A percentile compares a stretch with the other conserved stretches of the same genome.
These are phyloP conservation scores for Candida fluviatilis DNA, from an alignment of 805 yeast genomes.

Conservation along the genomic window DNA sequence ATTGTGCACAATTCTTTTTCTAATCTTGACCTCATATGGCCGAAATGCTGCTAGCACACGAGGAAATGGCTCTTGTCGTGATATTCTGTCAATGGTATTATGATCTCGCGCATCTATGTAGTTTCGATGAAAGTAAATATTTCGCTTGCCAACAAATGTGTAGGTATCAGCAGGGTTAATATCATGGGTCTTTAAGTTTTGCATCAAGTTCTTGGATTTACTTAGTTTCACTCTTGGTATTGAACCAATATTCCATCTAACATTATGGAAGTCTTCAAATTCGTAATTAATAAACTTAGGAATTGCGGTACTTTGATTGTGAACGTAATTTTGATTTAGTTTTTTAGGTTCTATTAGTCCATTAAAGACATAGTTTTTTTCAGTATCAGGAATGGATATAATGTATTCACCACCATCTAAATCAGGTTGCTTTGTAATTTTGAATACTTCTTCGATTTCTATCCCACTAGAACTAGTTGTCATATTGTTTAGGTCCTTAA, in stretches of 20 bases:
- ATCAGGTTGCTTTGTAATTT: conserved; percentile 19
- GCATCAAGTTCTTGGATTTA: conserved; percentile 19
- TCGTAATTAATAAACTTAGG: conserved; percentile 23
- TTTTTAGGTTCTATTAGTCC: conserved; percentile 22
- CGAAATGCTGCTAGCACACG: conserved; percentile 37
- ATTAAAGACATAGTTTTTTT: conserved; percentile 15
- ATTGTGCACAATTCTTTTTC: conserved; percentile 34
- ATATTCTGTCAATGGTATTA: conserved; percentile 21
- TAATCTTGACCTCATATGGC: conserved; percentile 35
- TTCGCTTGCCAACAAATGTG: conserved; percentile 29
- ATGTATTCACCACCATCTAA: conserved; percentile 28
- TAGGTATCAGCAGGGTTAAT: conserved; percentile 5
- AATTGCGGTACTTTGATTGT: conserved; percentile 13
- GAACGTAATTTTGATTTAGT: conserved; percentile 19
- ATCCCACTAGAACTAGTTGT: conserved; percentile 1
- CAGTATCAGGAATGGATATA: conserved; percentile 18
- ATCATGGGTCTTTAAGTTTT: conserved; percentile 10
- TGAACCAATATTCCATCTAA: conserved; percentile 41
- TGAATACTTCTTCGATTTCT: neutral
- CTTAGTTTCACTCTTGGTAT: conserved; percentile 37
- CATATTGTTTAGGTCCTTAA: conserved; percentile 24
- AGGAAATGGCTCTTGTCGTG: conserved; percentile 15
- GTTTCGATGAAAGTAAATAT: conserved; percentile 36
- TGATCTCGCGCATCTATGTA: conserved; percentile 15
- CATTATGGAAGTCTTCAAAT: conserved; percentile 19